Base-by-base conservation (phyloP, 2,329 filamentous ascomycete species). In the Arthrobotrys musiformis region DNA sequence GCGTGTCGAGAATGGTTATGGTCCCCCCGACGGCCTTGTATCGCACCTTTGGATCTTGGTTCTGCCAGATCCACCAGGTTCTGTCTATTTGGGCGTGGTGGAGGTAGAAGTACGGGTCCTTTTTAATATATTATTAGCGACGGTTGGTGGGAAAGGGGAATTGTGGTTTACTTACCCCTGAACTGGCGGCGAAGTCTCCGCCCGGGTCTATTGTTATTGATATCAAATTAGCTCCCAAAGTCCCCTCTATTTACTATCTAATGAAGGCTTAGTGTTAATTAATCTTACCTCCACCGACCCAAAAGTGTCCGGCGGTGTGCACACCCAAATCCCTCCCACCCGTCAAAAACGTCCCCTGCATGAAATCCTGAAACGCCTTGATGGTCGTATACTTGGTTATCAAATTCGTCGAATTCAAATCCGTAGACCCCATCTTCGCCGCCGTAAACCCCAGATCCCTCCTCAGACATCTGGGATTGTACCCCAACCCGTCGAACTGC, bases 61-160 rank as follows among this genome's bases (percentile, higher is more conserved):
- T 85, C 81, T 86, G 85, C 85, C 85, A 87, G 79, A 86, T 84
- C 80, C 84, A 86, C 81, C 85, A 86, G 54, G 85, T 82, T 11
- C 86, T 82, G 75, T 87, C 86, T 63, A 87, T 84, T 78, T 85
- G 83, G 0, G 81, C 84, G 68, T 86, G 86, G 76, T 87, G 85
- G 7, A 85, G 79, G 73, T 83, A 86, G 81, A 86, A 86, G 1
- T 81, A 84, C 1, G 86, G 86, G 70, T 86, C 86, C 69, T 73
- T 28, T 33, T 42, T 42, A 1, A 42, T 19, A 7, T 2, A 42
- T n/a, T n/a, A 7, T 42, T 42, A 42, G 40, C 40, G 15, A 42
- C 44, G 24, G 9, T 11, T 2, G 50, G 19, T 4, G 13, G 22
- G 15, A 19, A 37, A 44, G 33, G 42, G n/a, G n/a, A n/a, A n/a